Evolutionary conservation across 352 stramenopile species (phyloP).

Genomic region (Globisporangium spiculum): DNA sequence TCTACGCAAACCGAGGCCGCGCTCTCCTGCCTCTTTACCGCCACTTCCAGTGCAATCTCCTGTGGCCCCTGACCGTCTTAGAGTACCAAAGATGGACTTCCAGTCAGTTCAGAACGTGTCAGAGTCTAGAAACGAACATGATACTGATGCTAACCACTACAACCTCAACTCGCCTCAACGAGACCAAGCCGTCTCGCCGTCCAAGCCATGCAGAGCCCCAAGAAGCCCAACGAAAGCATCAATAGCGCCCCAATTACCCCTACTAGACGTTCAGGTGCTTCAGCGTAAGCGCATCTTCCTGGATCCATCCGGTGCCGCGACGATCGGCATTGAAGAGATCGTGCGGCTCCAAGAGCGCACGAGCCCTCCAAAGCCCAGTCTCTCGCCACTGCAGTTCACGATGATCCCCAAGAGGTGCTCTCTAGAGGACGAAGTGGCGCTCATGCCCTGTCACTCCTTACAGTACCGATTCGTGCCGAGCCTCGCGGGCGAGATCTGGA

Average conservation of each 20-base stretch:
- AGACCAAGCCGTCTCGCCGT: background rate
- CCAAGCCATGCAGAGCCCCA: background rate
- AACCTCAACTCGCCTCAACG: background rate
- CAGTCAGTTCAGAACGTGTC: background rate
- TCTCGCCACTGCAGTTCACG: conserved; percentile 43
- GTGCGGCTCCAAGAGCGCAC: conserved; percentile 42
- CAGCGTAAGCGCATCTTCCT: conserved; percentile 46
- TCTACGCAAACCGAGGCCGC: background rate
- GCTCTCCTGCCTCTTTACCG: background rate
- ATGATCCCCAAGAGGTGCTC: conserved; percentile 48
- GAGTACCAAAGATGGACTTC: background rate
- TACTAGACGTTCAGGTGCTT: conserved; percentile 37
- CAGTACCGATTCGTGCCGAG: conserved; percentile 37
- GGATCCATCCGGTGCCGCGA: conserved; percentile 12
- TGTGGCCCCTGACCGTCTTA: background rate
- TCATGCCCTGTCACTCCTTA: conserved; percentile 73
- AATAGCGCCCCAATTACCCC: conserved; percentile 18
- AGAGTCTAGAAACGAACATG: background rate
- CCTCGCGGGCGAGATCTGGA: conserved; percentile 40
- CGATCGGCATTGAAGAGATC: conserved; percentile 47
- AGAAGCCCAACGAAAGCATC: background rate
- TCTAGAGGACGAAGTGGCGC: conserved; percentile 47
- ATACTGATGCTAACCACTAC: background rate
- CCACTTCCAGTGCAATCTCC: background rate
- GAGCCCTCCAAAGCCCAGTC: conserved; percentile 14